Evolutionary conservation across 768 basidiomycete species (phyloP).

Genomic region (Fistulinella prunicolor): DNA sequence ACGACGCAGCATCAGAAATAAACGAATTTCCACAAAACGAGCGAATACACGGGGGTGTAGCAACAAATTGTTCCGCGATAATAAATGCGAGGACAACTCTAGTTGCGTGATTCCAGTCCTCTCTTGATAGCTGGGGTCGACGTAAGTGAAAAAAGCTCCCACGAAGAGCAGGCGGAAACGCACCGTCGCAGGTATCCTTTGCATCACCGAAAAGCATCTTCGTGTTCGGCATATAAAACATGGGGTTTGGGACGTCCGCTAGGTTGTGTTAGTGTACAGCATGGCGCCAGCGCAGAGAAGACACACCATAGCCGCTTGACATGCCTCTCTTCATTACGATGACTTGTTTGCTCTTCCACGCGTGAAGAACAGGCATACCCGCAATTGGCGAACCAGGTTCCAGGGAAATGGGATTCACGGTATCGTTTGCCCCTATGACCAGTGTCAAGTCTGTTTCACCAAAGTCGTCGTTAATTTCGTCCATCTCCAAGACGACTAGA

Average conservation of each 20-base stretch:
- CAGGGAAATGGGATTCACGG: conserved; percentile 86
- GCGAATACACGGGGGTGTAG: conserved; percentile 19
- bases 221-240: conserved; percentile 90
- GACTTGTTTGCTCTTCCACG: conserved; percentile 92
- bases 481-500: conserved; percentile 87
- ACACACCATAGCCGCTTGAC: conserved; percentile 80
- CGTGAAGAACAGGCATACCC: conserved; percentile 90
- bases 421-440: conserved; percentile 91
- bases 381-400: conserved; percentile 86
- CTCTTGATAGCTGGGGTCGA: conserved; percentile 52
- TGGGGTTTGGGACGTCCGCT: conserved; percentile 91
- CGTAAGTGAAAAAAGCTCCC: neutral
- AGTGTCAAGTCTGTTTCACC: conserved; percentile 84
- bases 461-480: conserved; percentile 93
- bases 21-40: conserved; percentile 14
- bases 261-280: conserved; percentile 4
- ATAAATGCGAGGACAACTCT: neutral
- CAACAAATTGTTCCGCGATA: conserved; percentile 6
- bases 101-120: conserved; percentile 44
- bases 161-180: conserved; percentile 9
- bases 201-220: conserved; percentile 94
- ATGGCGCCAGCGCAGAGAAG: neutral
- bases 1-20: neutral
- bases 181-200: conserved; percentile 86
- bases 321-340: conserved; percentile 92